Percentiles rank a stretch among this genome's conserved stretches.
These are phyloP conservation scores for Baudoinia panamericana DNA, from an alignment of 495 filamentous ascomycete species.

Conservation along the genomic window DNA sequence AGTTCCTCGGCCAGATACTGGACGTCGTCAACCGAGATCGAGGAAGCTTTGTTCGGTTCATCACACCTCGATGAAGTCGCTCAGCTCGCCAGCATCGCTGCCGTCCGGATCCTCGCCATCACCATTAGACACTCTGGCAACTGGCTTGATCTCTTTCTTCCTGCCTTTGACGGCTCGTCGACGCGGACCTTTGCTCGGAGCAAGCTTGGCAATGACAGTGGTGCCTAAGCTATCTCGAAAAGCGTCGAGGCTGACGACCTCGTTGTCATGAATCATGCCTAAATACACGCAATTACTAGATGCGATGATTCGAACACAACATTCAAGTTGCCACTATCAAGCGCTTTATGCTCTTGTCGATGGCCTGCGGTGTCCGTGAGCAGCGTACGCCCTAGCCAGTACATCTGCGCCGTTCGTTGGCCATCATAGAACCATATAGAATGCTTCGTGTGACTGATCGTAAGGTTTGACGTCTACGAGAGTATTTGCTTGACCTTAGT, in stretches of 20 bases:
- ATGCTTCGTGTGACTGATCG: too few species aligned
- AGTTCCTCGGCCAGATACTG: constrained; percentile 59
- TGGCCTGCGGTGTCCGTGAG: too few species aligned
- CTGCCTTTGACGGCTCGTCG: constrained; percentile 34
- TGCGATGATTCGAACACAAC: too few species aligned
- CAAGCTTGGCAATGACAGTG: constrained; percentile 43
- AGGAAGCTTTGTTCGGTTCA: not conserved
- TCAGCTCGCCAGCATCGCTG: constrained; percentile 50
- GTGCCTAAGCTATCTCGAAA: constrained; percentile 57
- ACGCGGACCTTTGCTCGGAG: constrained; percentile 28
- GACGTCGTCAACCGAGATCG: not conserved
- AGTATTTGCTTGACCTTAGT: too few species aligned
- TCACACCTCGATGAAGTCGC: constrained; percentile 56
- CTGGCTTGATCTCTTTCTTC: constrained; percentile 31
- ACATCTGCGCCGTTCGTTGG: too few species aligned
- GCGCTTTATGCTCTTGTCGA: too few species aligned
- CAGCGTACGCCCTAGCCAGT: too few species aligned
- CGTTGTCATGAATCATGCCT: constrained; percentile 20
- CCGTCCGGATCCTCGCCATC: constrained; percentile 8
- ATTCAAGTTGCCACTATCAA: too few species aligned
- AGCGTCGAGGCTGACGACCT: constrained; percentile 47
- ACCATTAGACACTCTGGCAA: constrained; percentile 8
- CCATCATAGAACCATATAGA: too few species aligned
- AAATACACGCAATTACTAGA: too few species aligned
- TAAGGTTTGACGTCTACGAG: too few species aligned